Evolutionary conservation across 108 stramenopile species (phyloP).

Genomic region (Skeletonema menzelii): DNA sequence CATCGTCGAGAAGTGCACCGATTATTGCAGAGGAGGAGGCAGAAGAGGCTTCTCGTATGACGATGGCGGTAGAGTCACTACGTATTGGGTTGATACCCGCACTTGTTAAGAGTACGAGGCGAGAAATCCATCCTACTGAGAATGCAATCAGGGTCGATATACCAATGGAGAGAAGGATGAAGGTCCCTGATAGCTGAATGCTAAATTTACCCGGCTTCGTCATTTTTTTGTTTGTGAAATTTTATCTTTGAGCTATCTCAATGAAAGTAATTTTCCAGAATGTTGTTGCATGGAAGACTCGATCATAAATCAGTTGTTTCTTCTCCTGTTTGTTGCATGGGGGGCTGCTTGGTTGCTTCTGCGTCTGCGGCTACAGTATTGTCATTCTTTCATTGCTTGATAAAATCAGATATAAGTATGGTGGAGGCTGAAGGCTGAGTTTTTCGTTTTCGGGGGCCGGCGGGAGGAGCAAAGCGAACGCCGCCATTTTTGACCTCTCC

Average conservation of each 20-base stretch:
- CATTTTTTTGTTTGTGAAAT: background rate
- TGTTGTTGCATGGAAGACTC: background rate
- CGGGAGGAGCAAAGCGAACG: too few species aligned
- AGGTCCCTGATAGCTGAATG: slow-evolving; percentile 37
- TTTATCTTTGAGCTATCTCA: background rate
- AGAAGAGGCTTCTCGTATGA: background rate
- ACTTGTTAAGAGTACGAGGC: slow-evolving; percentile 37
- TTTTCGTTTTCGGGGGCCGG: too few species aligned
- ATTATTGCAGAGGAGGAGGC: background rate
- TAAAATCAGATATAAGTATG: too few species aligned
- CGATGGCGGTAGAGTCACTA: background rate
- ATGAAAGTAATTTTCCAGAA: background rate
- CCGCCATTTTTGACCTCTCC: too few species aligned
- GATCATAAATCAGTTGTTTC: background rate
- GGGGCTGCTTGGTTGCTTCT: background rate
- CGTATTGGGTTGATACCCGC: background rate
- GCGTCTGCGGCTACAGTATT: background rate
- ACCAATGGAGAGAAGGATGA: slow-evolving; percentile 43
- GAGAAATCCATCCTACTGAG: slow-evolving; percentile 52
- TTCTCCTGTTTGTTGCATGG: background rate
- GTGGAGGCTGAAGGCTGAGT: too few species aligned
- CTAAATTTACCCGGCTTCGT: slow-evolving; percentile 14
- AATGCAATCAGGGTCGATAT: slow-evolving; percentile 46
- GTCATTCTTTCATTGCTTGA: too few species aligned
- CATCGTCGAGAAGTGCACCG: background rate